Conservation (phyloP, 768 basidiomycete genomes). For the Nidularia sp. region DNA sequence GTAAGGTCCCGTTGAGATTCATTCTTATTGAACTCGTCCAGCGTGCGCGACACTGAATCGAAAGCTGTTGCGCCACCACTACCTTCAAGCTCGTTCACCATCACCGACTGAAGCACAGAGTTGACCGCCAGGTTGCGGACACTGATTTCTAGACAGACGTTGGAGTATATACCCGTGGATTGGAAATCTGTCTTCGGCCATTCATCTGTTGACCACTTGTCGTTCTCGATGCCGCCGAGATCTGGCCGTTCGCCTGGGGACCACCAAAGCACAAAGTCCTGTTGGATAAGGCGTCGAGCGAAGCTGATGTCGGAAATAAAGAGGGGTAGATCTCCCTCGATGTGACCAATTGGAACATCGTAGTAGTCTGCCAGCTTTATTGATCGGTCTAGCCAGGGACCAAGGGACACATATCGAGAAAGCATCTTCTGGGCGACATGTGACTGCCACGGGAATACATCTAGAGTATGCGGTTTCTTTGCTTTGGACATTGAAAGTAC, state of each 20-base stretch:
- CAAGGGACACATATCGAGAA: constrained; percentile 72
- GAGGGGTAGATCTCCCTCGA: constrained; percentile 88
- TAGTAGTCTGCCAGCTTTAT: constrained; percentile 84
- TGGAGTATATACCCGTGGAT: constrained; percentile 83
- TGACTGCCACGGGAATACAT: constrained; percentile 86
- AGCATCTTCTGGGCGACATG: constrained; percentile 83
- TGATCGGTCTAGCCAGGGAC: constrained; percentile 76
- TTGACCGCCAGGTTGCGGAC: constrained; percentile 92
- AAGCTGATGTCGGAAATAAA: constrained; percentile 87
- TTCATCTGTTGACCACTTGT: constrained; percentile 72
- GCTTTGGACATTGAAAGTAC: constrained; percentile 83
- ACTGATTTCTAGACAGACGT: constrained; percentile 87
- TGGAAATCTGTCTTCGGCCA: constrained; percentile 81
- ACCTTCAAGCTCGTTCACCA: constrained; percentile 97
- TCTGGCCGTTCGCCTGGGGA: constrained; percentile 86
- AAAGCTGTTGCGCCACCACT: constrained; percentile 92
- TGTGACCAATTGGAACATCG: constrained; percentile 89
- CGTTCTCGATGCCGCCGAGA: constrained; percentile 89
- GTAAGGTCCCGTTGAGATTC: constrained; percentile 69
- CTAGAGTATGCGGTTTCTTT: constrained; percentile 68
- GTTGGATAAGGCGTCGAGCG: constrained; percentile 78
- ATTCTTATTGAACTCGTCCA: constrained; percentile 82
- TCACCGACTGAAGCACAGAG: constrained; percentile 87
- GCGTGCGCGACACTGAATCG: constrained; percentile 85
- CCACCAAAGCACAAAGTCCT: constrained; percentile 97